Conservation (phyloP, 1,139 yeast species). For the Candida glucosophila region DNA sequence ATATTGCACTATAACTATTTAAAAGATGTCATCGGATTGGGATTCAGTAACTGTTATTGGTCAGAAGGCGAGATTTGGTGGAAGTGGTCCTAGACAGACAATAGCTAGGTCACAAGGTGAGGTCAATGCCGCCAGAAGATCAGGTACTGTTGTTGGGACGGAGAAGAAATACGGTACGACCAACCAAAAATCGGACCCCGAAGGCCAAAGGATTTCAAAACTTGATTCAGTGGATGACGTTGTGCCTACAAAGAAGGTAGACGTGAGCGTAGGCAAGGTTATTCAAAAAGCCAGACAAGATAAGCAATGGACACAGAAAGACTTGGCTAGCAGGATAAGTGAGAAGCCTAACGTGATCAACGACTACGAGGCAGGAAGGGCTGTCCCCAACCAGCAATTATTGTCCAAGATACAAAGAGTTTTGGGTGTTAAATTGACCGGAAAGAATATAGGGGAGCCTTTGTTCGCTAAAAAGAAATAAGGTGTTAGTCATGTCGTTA, state of each 20-base stretch:
- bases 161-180: constrained; percentile 87
- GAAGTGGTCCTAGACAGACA: constrained; percentile 78
- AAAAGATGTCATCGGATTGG: constrained; percentile 58
- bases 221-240: constrained; percentile 91
- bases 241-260: constrained; percentile 86
- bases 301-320: constrained; percentile 87
- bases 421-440: constrained; percentile 90
- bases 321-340: constrained; percentile 86
- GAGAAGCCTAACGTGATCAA: constrained; percentile 94
- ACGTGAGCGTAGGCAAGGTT: constrained; percentile 76
- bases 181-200: constrained; percentile 61
- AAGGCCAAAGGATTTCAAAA: constrained; percentile 91
- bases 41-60: constrained; percentile 85
- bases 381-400: constrained; percentile 92
- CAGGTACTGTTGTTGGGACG: constrained; percentile 80
- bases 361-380: constrained; percentile 96
- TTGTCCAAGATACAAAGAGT: constrained; percentile 90
- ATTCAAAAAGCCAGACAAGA: constrained; percentile 83
- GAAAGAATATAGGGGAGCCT: constrained; percentile 92
- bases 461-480: constrained; percentile 66
- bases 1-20: neutral
- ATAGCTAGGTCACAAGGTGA: constrained; percentile 75
- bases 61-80: constrained; percentile 78
- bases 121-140: constrained; percentile 88
- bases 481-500: constrained; percentile 29